Percentiles rank a stretch among this genome's conserved stretches.
These are phyloP conservation scores for Aphanomyces euteiches DNA, from an alignment of 352 stramenopile species.

Conservation along the genomic window DNA sequence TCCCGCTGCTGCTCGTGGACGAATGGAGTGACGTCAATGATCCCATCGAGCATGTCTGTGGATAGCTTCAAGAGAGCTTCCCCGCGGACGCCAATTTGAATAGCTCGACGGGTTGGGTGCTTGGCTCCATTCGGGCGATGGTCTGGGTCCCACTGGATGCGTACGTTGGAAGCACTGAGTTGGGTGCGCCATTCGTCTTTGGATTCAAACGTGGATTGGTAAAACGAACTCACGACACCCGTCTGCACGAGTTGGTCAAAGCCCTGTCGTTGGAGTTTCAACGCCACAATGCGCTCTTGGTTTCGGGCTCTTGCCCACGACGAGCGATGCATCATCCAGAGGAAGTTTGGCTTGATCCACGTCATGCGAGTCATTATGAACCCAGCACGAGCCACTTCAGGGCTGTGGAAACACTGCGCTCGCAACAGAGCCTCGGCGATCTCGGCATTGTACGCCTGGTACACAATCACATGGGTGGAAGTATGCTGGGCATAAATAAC, in stretches of 20 bases:
- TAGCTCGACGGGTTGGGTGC: constrained; percentile 2
- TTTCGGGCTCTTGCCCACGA: constrained; percentile 7
- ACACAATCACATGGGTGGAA: constrained; percentile 19
- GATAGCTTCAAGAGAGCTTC: constrained; percentile 9
- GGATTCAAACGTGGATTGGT: background rate
- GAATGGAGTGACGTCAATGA: constrained; percentile 20
- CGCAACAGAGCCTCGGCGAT: background rate
- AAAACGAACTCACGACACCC: constrained; percentile 14
- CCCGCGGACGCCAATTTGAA: constrained; percentile 19
- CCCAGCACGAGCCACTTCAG: constrained; percentile 4
- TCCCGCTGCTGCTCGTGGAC: background rate
- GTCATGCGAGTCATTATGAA: constrained; percentile 23
- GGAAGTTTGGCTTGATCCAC: constrained; percentile 29
- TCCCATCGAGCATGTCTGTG: background rate
- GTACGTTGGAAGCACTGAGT: constrained; percentile 4
- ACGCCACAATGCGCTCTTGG: constrained; percentile 20
- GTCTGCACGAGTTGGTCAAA: background rate
- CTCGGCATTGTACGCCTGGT: constrained; percentile 19
- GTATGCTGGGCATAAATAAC: constrained; percentile 21
- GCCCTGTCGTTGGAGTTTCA: background rate
- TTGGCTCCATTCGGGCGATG: constrained; percentile 1
- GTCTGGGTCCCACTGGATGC: constrained; percentile 23
- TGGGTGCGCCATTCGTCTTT: constrained; percentile 7
- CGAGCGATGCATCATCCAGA: constrained; percentile 27
- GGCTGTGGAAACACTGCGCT: constrained; percentile 9